Evolutionary conservation across 805 yeast species (phyloP).

Genomic region (Monosporozyma yasuniensis): DNA sequence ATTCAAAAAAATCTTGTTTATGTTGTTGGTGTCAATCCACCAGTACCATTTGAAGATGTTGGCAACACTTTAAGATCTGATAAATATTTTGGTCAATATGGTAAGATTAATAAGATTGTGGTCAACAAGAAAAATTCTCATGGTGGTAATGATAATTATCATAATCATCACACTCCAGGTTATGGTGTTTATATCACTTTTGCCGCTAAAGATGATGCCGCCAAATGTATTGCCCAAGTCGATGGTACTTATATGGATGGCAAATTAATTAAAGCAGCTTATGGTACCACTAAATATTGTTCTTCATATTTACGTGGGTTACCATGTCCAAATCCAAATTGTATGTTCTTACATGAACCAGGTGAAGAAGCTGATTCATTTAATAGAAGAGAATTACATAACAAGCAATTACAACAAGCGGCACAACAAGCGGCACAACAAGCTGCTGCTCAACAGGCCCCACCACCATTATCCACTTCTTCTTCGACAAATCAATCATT

Average conservation of each 20-base stretch:
- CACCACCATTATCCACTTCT: conserved; percentile 1
- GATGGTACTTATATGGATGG: conserved; percentile 93
- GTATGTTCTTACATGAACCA: conserved; percentile 98
- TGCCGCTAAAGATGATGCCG: conserved; percentile 89
- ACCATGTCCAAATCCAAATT: conserved; percentile 95
- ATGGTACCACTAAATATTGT: conserved; percentile 97
- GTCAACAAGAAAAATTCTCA: conserved; percentile 65
- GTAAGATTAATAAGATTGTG: conserved; percentile 88
- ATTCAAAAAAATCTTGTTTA: conserved; percentile 95
- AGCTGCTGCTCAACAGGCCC: background rate
- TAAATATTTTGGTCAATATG: conserved; percentile 96
- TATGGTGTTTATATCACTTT: conserved; percentile 95
- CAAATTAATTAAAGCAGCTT: conserved; percentile 82
- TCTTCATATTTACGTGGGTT: conserved; percentile 92
- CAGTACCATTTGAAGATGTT: conserved; percentile 72
- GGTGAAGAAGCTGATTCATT: conserved; percentile 98
- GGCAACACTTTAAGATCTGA: conserved; percentile 78
- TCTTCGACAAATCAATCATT: background rate
- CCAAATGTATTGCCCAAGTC: conserved; percentile 82
- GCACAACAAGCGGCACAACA: conserved; percentile 24
- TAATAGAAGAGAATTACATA: conserved; percentile 48
- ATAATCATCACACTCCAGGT: conserved; percentile 42
- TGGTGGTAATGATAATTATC: conserved; percentile 22
- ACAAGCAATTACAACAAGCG: conserved; percentile 29
- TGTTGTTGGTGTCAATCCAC: conserved; percentile 83